phyloP scores from a whole-genome alignment of 2,329 filamentous ascomycete genomes.

The Penicillium sp. region DNA sequence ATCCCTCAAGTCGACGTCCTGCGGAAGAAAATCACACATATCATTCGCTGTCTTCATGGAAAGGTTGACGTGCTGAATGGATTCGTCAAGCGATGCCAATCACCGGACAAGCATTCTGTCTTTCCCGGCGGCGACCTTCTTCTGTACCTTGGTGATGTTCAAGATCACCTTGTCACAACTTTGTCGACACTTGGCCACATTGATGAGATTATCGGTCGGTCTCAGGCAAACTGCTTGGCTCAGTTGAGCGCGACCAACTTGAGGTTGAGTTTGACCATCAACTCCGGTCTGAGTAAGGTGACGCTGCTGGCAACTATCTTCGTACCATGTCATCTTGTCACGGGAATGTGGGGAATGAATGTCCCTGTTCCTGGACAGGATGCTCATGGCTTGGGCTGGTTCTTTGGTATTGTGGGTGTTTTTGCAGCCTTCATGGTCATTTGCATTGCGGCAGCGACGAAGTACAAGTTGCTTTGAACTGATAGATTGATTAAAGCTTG shows the following conservation, averaged over 20 bases:
- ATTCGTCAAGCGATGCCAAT: conserved; percentile 94
- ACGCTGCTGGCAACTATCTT: conserved; percentile 90
- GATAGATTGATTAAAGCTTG: neutral
- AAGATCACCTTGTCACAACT: conserved; percentile 98
- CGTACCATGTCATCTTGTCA: conserved; percentile 89
- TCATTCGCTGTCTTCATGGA: conserved; percentile 85
- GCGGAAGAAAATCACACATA: conserved; percentile 88
- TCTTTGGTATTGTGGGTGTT: conserved; percentile 50
- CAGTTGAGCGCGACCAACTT: conserved; percentile 91
- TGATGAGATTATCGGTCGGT: conserved; percentile 91
- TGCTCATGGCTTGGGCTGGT: conserved; percentile 42
- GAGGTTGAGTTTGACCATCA: conserved; percentile 79
- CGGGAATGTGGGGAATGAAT: conserved; percentile 57
- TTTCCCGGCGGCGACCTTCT: conserved; percentile 93
- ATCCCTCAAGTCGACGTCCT: conserved; percentile 82
- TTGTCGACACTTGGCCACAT: conserved; percentile 91
- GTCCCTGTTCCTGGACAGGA: conserved; percentile 47
- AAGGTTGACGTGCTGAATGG: conserved; percentile 96
- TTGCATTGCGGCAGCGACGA: conserved; percentile 36
- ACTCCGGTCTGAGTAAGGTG: conserved; percentile 87
- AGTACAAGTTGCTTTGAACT: conserved; percentile 37
- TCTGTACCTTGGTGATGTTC: conserved; percentile 92
- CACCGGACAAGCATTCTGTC: conserved; percentile 77
- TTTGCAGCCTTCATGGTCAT: conserved; percentile 43
- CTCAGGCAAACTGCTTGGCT: conserved; percentile 91